Conservation (phyloP, 768 basidiomycete species). For the Russula compacta region DNA sequence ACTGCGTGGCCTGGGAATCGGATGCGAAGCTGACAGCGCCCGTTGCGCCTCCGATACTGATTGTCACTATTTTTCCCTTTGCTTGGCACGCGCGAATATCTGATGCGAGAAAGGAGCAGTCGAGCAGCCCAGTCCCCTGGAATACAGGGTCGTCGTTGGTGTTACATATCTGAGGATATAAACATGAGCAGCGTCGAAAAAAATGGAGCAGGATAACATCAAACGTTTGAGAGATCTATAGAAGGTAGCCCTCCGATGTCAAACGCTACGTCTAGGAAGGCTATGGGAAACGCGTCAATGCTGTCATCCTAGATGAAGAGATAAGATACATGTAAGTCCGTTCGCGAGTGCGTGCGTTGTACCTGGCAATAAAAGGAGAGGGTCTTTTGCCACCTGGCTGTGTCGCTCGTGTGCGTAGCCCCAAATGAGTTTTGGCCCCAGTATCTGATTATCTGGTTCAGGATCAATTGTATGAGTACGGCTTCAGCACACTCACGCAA, state of each 20-base stretch:
- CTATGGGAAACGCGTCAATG: neutral
- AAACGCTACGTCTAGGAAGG: constrained; percentile 43
- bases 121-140: neutral
- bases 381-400: neutral
- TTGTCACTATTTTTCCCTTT: neutral
- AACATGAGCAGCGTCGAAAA: neutral
- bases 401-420: neutral
- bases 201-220: constrained; percentile 9
- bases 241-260: constrained; percentile 48
- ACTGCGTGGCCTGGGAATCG: neutral
- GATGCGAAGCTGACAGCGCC: neutral
- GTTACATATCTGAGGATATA: neutral
- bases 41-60: neutral
- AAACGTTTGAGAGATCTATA: constrained; percentile 52
- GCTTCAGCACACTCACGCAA: neutral
- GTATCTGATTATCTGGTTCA: neutral
- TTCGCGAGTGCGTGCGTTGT: neutral
- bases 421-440: neutral
- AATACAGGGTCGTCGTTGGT: neutral
- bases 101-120: neutral
- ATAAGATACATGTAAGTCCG: neutral
- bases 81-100: neutral
- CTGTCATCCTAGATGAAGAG: neutral
- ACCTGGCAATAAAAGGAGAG: neutral
- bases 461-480: neutral